Evolutionary conservation across 495 filamentous ascomycete species (phyloP), one percentile per base, ranked within the genome.

Genomic region (Neurospora sp.): DNA sequence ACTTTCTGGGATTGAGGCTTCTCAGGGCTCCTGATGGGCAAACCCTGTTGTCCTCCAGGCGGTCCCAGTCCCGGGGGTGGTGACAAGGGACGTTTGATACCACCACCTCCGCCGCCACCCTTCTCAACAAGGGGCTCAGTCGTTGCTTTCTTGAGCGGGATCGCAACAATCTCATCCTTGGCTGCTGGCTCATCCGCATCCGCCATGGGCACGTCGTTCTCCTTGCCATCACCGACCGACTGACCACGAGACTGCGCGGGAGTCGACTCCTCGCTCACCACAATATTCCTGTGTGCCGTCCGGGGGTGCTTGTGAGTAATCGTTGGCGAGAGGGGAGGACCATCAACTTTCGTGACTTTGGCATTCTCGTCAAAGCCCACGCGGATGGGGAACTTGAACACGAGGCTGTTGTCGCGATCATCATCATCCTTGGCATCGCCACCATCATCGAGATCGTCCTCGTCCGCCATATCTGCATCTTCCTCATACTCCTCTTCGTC

Each of bases 351-450:
- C 8, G 70, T 74, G 27, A 73, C 80, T 75, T 81, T 78, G 75
- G 73, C 73, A 66, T 81, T 70, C 72, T 79, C 76, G 38, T 79
- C 79, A 44, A 82, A 74, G 1, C 72, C 38, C 16, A 79, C 79
- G 4, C 77, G 79, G 37, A 86, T 78, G 5, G 82, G 85, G 66
- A 94, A 85, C 75, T 90, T 90, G 74, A 93, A 89, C 41, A 94
- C 85, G 37, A 92, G 85, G 72, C 88, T 91, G 72, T 73, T 76
- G 76, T 72, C 81, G 71, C 73, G 72, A 5, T 80, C 78, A 23
- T 42, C 41, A 75, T 72, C 81, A 71, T 74, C 72, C 4, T 80
- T 77, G 31, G 35, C 48, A 5, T 62, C 66, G 20, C 46, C 74
- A 12, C 42, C 70, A 1, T 83, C 82, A 1, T 82, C 82, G 23